These are phyloP conservation scores for Ophiocordyceps camponoti-floridani DNA, from an alignment of 2,329 filamentous ascomycete genomes.

Conservation along the genomic window DNA sequence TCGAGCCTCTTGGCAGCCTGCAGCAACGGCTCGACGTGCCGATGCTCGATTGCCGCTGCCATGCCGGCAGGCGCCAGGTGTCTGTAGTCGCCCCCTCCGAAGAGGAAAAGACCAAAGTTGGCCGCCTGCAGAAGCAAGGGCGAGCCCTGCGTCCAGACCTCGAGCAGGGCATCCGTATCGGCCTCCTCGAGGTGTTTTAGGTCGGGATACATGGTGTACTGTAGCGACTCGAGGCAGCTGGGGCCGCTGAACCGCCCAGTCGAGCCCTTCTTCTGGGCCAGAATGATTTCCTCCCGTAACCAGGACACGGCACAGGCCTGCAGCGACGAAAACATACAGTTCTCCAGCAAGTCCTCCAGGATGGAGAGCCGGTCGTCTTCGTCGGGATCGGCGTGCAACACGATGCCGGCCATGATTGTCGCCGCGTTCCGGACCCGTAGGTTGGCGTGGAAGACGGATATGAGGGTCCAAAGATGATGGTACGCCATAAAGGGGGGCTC, in stretches of 20 bases:
- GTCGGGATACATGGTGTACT: conserved; percentile 43
- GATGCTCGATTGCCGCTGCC: conserved; percentile 36
- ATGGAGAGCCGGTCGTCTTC: conserved; percentile 41
- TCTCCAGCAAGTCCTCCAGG: conserved; percentile 45
- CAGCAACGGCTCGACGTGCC: conserved; percentile 37
- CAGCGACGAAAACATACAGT: conserved; percentile 43
- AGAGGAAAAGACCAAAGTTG: conserved; percentile 42
- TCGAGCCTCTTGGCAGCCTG: conserved; percentile 20
- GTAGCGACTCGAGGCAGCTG: conserved; percentile 39
- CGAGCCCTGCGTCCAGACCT: conserved; percentile 33
- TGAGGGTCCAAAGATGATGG: conserved; percentile 38
- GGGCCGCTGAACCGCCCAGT: conserved; percentile 28
- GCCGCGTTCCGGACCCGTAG: conserved; percentile 36
- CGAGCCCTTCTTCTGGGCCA: conserved; percentile 16
- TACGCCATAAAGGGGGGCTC: conserved; percentile 36
- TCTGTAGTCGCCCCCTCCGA: conserved; percentile 23
- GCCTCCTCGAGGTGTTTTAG: conserved; percentile 26
- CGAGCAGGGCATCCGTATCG: conserved; percentile 22
- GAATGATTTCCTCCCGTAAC: conserved; percentile 43
- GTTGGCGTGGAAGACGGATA: conserved; percentile 38
- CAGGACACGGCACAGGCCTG: conserved; percentile 46
- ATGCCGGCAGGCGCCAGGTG: conserved; percentile 36
- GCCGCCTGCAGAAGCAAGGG: conserved; percentile 40
- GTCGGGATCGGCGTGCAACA: conserved; percentile 41
- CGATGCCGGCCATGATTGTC: conserved; percentile 30